Evolutionary conservation across 768 basidiomycete genomes (phyloP).

Genomic region (Boletellus emodensis): DNA sequence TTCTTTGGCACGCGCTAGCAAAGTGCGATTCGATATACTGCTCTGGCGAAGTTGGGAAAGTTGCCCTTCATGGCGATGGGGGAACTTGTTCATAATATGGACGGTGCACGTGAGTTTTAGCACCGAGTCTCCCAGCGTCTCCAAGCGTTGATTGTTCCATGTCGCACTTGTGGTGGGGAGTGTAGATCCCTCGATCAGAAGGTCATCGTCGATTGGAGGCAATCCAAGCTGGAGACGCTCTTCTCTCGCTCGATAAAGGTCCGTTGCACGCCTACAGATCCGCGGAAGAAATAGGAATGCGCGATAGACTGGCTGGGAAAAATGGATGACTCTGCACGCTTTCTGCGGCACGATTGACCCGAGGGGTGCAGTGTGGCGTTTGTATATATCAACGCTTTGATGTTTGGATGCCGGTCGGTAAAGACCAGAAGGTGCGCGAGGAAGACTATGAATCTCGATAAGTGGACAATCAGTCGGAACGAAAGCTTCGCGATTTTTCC

Average conservation of each 20-base stretch:
- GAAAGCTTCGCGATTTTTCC: constrained; percentile 39
- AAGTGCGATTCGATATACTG: constrained; percentile 65
- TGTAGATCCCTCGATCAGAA: constrained; percentile 72
- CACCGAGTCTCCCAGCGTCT: constrained; percentile 84
- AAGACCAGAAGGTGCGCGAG: constrained; percentile 38
- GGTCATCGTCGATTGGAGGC: constrained; percentile 52
- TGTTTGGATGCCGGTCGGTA: constrained; percentile 34
- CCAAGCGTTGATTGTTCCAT: constrained; percentile 81
- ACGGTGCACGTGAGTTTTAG: constrained; percentile 73
- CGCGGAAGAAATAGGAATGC: constrained; percentile 61
- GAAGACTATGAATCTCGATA: constrained; percentile 48
- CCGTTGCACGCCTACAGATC: constrained; percentile 62
- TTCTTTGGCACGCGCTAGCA: constrained; percentile 64
- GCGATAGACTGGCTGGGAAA: constrained; percentile 47
- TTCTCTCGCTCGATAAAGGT: constrained; percentile 54
- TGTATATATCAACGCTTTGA: constrained; percentile 26
- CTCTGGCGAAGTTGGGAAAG: constrained; percentile 61
- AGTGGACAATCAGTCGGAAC: constrained; percentile 59
- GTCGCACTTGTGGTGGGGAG: constrained; percentile 59
- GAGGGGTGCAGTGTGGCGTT: constrained; percentile 22
- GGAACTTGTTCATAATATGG: constrained; percentile 72
- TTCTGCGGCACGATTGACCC: constrained; percentile 38
- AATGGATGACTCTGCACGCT: constrained; percentile 51
- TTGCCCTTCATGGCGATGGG: constrained; percentile 80
- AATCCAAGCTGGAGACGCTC: constrained; percentile 54